A percentile compares a stretch with the other conserved stretches of the same genome.
These are phyloP conservation scores for Aaosphaeria arxii DNA, from an alignment of 2,329 filamentous ascomycete genomes.

Conservation along the genomic window DNA sequence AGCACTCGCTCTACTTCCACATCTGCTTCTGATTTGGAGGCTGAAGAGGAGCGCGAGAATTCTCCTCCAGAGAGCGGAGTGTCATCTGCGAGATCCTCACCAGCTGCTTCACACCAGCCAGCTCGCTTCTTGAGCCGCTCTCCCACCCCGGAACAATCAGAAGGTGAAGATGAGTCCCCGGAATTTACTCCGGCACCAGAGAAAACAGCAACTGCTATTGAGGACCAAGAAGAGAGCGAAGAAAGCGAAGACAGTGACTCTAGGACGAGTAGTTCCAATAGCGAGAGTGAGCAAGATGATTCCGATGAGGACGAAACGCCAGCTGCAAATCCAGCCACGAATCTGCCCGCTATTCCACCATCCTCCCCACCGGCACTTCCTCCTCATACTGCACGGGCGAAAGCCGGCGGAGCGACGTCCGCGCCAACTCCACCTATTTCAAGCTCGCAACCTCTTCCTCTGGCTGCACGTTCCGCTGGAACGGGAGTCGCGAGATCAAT, in stretches of 20 bases:
- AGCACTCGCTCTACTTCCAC: slow-evolving; percentile 1
- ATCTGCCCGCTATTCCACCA: slow-evolving; percentile 1
- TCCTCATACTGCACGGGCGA: slow-evolving; percentile 3
- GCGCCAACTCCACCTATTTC: slow-evolving; percentile 3
- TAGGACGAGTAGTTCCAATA: background rate
- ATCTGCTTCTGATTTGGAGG: slow-evolving; percentile 1
- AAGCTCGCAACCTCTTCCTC: slow-evolving; percentile 6
- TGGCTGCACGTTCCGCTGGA: slow-evolving; percentile 6
- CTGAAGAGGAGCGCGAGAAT: background rate
- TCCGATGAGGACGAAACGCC: background rate
- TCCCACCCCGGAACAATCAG: background rate
- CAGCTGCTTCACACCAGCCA: slow-evolving; percentile 9
- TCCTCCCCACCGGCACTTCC: slow-evolving; percentile 12
- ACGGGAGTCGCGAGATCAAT: background rate
- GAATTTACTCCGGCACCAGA: background rate
- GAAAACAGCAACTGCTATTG: background rate
- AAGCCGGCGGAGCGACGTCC: slow-evolving; percentile 3
- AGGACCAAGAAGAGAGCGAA: background rate
- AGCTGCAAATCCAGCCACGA: background rate
- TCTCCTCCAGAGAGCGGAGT: slow-evolving; percentile 12
- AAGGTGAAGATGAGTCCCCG: background rate
- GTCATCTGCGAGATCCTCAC: slow-evolving; percentile 17
- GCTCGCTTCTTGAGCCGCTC: background rate
- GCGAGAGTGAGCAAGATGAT: background rate
- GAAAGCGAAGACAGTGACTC: background rate